Base-by-base conservation (phyloP, 2,329 filamentous ascomycete genomes). In the Penicillium corylophilum region DNA sequence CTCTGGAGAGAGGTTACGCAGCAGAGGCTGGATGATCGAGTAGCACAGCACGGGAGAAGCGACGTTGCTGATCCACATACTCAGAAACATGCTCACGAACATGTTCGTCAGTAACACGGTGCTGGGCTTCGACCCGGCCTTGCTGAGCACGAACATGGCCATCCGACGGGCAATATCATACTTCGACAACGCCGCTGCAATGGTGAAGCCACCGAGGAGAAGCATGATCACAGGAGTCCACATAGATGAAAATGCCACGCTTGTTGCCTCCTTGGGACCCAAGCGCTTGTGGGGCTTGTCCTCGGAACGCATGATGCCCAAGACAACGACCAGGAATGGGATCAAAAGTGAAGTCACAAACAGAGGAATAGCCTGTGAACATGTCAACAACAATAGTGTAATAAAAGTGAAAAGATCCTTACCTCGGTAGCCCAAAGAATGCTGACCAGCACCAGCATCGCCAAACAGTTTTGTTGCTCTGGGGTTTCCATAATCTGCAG, bases 201-300 rank as follows among this genome's bases (percentile, higher is more conserved):
- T 87, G 2, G 94, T 96, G 67, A 99, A 99, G 28, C 94, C 94
- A 61, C 94, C 94, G 0, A 99, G 84, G 20, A 99, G 79, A 15
- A 99, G 83, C 94, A 99, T 97, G 62, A 99, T 99, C 49, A 99
- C 94, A 0, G 94, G 93, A 3, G 93, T 96, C 94, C 94, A 99
- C 94, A 99, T 99, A 23, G 94, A 87, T 4, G 90, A 81, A 64
- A 99, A 97, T 51, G 96, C 88, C 64, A 88, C 93, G 24, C 82
- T 79, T 0, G 93, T 90, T 0, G 94, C 92, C 39, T 84, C 81
- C 69, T 92, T 92, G 3, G 91, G 83, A n/a, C 82, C 81, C 6
- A 99, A 79, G 20, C 93, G 84, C 40, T 77, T 74, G 54, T 90
- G 79, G 0, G 87, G 86, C 61, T 82, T 81, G 5, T 85, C 82